Evolutionary conservation across 2,329 filamentous ascomycete genomes (phyloP), one percentile per base, ranked within the genome.

Genomic region (Botrytis squamosa): DNA sequence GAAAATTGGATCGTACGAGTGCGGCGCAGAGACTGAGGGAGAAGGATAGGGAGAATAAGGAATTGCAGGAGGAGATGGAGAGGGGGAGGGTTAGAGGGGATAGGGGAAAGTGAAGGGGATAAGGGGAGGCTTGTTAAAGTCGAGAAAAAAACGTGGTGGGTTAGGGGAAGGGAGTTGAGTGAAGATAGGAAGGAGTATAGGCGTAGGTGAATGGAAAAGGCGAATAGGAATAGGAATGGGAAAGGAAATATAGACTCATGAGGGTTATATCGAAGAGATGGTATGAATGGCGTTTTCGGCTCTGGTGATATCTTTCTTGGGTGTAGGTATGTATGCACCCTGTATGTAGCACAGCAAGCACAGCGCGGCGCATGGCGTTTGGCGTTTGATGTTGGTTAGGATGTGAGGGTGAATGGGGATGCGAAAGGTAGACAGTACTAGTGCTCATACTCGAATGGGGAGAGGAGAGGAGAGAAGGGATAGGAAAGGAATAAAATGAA

Each of bases 1-100:
- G 96, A 63, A 85, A 97, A 71, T 85, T 97, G 74, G 96, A 99
- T 83, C 89, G 96, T 5, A 92, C 88, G 66, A 94, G 94, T 38
- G 95, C 95, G 42, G 86, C 93, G 72, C 92, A 94, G 84, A 86
- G 95, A 70, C 84, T 97, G 0, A 91, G 94, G 74, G 92, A 94
- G 75, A 87, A 92, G n/a, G 88, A 91, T 80, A 85, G 87, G 71
- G 91, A 94, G 84, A 94, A 94, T 80, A 88, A 91, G 77, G 89
- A 92, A 77, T 83, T 96, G 75, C 85, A 89, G 73, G 86, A 87
- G 25, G 87, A 90, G 82, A 83, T 94, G 73, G 90, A 81, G 75
- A 77, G 80, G 52, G 75, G 72, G 22, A 79, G 75, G 65, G 72
- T 79, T 5, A 75, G 29, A 46, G 55, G 25, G 3, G 29, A 46